Base-by-base conservation (phyloP, 371 early-diverging fungal species). In the Mortierella sp. region DNA sequence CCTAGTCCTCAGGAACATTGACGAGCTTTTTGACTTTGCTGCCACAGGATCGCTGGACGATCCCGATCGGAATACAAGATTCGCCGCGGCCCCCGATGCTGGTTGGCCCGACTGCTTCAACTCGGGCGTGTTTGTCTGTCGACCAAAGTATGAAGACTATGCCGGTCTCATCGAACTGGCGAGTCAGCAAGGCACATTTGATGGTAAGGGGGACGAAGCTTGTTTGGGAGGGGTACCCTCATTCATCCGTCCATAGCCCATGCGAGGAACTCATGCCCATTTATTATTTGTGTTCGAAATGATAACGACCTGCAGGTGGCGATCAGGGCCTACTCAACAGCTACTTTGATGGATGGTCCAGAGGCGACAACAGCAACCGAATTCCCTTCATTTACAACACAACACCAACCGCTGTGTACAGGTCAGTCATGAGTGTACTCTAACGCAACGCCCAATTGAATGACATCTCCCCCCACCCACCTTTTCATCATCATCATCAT, bases 71-170 rank as follows among this genome's bases (percentile, higher is more conserved):
- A 72, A 73, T 55, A 77, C 29, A 14, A 54, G 67, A 17, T 88
- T 95, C 72, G 85, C 94, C 1, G 95, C 95, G 8, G 87, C 92
- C 0, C 92, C 96, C 0, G 96, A 95, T 62, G 85, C 91, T 50
- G 88, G 96, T n/a, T 89, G 94, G 90, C 95, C 95, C 0, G 96
- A 96, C 72, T 94, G 94, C 64, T 98, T 98, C 83, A 98, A 98
- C 74, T 95, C 96, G 21, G 98, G 97, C 2, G 95, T 98, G 3
- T 94, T 98, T 86, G 91, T 95, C 22, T 71, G 87, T 16, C 78
- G 82, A 14, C 97, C 98, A 0, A 81, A 80, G 25, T 67, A 78
- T 13, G 79, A 68, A 13, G 79, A 83, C 1, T 94, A 83, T 60
- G 46, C 72, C 0, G 87, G 78, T 0, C 74, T 95, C 34, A 62